phyloP scores from a whole-genome alignment of 768 basidiomycete genomes.

The Sutorius australiensis region DNA sequence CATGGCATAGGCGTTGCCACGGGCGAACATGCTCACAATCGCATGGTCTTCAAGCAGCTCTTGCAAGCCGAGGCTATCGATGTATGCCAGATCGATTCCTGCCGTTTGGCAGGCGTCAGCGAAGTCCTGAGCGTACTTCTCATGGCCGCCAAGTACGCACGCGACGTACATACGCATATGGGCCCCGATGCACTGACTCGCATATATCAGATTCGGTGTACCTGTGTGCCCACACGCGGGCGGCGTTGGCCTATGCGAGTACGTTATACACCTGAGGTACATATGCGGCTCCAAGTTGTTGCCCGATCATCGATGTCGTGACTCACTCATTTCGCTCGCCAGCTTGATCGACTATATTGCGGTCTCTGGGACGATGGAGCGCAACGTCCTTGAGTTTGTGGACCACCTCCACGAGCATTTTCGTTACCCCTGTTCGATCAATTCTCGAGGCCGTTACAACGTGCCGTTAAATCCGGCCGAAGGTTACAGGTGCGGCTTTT shows the following conservation, averaged over 20 bases:
- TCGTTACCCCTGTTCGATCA: slow-evolving; percentile 84
- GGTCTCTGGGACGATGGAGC: slow-evolving; percentile 88
- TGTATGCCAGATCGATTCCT: slow-evolving; percentile 93
- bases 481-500: slow-evolving; percentile 50
- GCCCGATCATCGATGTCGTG: background rate
- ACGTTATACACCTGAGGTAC: slow-evolving; percentile 81
- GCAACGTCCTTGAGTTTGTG: slow-evolving; percentile 88
- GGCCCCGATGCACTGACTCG: background rate
- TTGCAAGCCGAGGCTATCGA: slow-evolving; percentile 92
- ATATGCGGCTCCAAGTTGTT: background rate
- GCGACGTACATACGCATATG: background rate
- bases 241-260: slow-evolving; percentile 93
- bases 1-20: slow-evolving; percentile 91
- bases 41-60: slow-evolving; percentile 96
- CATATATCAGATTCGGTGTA: slow-evolving; percentile 66
- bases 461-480: slow-evolving; percentile 72
- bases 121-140: slow-evolving; percentile 91
- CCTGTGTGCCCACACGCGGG: slow-evolving; percentile 95
- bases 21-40: slow-evolving; percentile 95
- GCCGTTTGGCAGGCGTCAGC: slow-evolving; percentile 89
- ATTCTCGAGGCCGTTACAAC: slow-evolving; percentile 79
- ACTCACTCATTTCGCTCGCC: background rate
- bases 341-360: slow-evolving; percentile 93
- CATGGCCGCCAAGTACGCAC: slow-evolving; percentile 82
- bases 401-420: slow-evolving; percentile 96